Conservation (phyloP, 176 grass and related monocot species). For the Phoenix dactylifera region DNA sequence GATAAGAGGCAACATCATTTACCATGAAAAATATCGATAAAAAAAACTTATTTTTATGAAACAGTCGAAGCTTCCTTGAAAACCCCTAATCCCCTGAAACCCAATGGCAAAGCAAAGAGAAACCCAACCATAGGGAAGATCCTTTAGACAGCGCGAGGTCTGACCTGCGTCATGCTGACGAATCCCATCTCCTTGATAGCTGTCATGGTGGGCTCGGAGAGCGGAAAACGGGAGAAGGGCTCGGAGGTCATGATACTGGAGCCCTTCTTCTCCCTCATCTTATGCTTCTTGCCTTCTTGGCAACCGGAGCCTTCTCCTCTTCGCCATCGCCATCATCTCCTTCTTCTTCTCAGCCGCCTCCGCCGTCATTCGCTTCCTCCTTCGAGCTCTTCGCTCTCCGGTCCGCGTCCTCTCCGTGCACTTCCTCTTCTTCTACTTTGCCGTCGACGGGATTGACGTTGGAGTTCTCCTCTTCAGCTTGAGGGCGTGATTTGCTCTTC, state of each 20-base stretch:
- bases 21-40: no score
- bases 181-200: conserved; percentile 71
- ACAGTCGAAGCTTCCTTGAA: no score
- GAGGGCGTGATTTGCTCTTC: no score
- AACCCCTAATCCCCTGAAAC: no score
- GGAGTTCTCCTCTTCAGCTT: no score
- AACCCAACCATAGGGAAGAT: no score
- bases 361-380: neutral
- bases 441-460: no score
- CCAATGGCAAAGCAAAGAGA: no score
- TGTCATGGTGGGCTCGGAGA: conserved; percentile 52
- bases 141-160: neutral
- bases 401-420: no score
- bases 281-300: neutral
- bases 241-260: conserved; percentile 38
- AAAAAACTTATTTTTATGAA: no score
- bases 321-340: conserved; percentile 3
- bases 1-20: no score
- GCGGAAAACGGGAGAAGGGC: conserved; percentile 51
- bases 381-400: neutral
- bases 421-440: no score
- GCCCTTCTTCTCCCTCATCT: conserved; percentile 13
- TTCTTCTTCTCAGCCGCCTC: neutral
- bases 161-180: conserved; percentile 56
- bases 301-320: conserved; percentile 1